Conservation (phyloP, 78 protist species). For the Dictyostelium capitatum region DNA sequence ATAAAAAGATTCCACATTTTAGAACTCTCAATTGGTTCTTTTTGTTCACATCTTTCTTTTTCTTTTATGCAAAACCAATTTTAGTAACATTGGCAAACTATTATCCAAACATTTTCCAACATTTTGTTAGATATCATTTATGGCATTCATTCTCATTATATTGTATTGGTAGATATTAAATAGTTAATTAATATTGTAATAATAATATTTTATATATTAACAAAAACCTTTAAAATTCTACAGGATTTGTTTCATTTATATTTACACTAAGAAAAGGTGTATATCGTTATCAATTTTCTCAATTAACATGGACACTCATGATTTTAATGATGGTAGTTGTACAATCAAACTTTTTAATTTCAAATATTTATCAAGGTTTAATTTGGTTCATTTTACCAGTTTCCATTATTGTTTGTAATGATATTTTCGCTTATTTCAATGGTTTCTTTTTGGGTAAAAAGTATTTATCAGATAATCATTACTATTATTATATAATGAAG, state of each 20-base stretch:
- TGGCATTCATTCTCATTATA: conserved; percentile 60
- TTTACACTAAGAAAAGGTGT: conserved; percentile 69
- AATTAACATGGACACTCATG: conserved; percentile 94
- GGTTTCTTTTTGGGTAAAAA: conserved; percentile 93
- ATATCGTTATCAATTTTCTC: conserved; percentile 92
- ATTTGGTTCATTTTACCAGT: conserved; percentile 94
- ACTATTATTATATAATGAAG: no score
- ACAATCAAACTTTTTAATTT: conserved; percentile 60
- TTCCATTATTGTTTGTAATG: conserved; percentile 92
- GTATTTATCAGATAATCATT: background rate
- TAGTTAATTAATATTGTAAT: background rate
- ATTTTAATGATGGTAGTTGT: conserved; percentile 86
- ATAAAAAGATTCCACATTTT: conserved; percentile 62
- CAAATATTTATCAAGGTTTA: conserved; percentile 87
- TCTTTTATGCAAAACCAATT: conserved; percentile 80
- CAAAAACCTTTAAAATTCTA: no score
- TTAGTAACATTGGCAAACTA: background rate
- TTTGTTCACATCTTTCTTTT: conserved; percentile 79
- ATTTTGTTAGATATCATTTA: conserved; percentile 49
- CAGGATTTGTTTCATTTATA: conserved; percentile 88
- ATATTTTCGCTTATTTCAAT: conserved; percentile 94
- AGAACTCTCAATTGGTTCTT: conserved; percentile 78
- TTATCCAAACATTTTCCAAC: conserved; percentile 39
- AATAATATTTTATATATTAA: no score
- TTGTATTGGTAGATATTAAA: conserved; percentile 31